Conservation (phyloP, 148 eudicot genomes). For the Pouteria glomerata region DNA sequence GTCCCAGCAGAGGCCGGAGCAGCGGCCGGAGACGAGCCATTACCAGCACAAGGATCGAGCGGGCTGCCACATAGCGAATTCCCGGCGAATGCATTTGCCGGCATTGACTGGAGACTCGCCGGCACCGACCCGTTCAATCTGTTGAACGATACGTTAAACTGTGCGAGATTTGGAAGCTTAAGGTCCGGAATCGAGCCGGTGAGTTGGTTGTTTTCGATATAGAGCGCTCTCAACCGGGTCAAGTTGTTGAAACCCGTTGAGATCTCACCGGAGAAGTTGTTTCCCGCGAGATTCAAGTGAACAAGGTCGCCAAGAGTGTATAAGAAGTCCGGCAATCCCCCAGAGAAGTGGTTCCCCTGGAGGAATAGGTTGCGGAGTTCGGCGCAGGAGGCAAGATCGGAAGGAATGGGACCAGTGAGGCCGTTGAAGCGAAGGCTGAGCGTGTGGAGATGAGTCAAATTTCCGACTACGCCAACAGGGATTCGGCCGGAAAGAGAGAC, state of each 20-base stretch:
- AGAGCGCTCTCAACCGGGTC: neutral
- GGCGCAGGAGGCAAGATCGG: slow-evolving; percentile 25
- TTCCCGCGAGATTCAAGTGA: neutral
- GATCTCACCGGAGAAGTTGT: slow-evolving; percentile 8
- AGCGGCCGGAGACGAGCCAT: too few species aligned
- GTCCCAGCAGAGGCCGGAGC: slow-evolving; percentile 20
- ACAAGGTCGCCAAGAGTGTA: neutral
- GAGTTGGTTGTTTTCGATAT: neutral
- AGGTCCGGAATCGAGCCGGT: neutral
- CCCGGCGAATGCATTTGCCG: neutral
- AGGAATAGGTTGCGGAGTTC: slow-evolving; percentile 35
- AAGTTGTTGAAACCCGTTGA: neutral
- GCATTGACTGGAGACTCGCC: neutral
- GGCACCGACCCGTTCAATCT: neutral
- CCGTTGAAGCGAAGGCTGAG: slow-evolving; percentile 46
- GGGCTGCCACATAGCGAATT: slow-evolving; percentile 1
- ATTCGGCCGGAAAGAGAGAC: slow-evolving; percentile 47
- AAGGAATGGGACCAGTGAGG: slow-evolving; percentile 37
- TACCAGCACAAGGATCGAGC: neutral
- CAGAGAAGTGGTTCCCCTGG: slow-evolving; percentile 30
- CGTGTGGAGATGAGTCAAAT: slow-evolving; percentile 33
- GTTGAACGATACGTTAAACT: neutral
- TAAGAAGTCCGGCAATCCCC: neutral
- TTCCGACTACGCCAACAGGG: slow-evolving; percentile 33
- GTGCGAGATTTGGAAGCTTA: neutral